Percentiles rank a stretch among this genome's conserved stretches.
Conservation (phyloP, 768 basidiomycete species). For the Favolaschia claudopus region DNA sequence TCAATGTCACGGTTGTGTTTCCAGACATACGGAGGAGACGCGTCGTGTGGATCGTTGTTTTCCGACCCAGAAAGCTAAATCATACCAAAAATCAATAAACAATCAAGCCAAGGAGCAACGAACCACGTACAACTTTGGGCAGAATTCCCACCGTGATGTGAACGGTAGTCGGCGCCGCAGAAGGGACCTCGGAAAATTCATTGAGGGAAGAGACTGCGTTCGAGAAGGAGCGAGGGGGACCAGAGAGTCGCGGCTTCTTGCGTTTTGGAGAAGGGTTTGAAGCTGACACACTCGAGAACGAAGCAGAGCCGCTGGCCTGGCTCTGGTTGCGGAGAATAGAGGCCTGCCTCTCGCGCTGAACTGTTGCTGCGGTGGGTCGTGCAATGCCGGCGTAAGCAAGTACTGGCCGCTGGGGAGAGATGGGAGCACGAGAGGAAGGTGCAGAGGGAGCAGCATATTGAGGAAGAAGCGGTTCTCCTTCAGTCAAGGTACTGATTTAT, state of each 20-base stretch:
- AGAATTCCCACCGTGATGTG: not conserved
- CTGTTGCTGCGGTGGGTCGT: not conserved
- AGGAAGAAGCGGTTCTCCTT: not conserved
- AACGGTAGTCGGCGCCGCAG: not conserved
- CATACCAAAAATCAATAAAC: too few species aligned
- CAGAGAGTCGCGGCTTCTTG: not conserved
- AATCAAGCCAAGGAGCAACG: too few species aligned
- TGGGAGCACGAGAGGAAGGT: not conserved
- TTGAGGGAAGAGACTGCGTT: not conserved
- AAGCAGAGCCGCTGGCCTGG: not conserved
- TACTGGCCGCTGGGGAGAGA: not conserved
- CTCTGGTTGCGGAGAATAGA: not conserved
- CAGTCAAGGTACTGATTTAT: not conserved
- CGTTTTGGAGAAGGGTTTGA: too few species aligned
- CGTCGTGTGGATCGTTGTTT: too few species aligned
- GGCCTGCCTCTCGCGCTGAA: not conserved
- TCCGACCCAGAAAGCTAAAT: too few species aligned
- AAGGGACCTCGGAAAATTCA: not conserved
- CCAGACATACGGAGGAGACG: too few species aligned
- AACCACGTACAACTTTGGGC: not conserved
- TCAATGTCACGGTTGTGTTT: too few species aligned
- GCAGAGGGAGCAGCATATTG: not conserved
- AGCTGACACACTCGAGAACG: too few species aligned
- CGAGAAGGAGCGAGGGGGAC: not conserved
- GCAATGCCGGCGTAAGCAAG: not conserved